phyloP scores from a whole-genome alignment of 1,284 basidiomycete species.

The Cutaneotrichosporon dermatis region DNA sequence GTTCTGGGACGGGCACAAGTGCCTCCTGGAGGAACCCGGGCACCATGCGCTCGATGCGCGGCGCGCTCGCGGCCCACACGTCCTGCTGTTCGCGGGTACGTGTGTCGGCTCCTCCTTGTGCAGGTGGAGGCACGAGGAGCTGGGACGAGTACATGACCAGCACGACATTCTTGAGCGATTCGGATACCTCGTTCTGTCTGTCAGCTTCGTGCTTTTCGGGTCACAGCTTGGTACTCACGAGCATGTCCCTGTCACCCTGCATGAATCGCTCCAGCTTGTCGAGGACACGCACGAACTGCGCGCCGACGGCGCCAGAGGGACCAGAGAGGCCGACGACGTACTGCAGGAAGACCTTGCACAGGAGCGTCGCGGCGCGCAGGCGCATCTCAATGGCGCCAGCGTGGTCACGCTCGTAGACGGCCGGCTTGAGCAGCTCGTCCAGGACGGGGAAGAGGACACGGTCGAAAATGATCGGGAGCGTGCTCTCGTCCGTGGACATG shows the following conservation, averaged over 20 bases:
- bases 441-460: slow-evolving; percentile 86
- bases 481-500: slow-evolving; percentile 55
- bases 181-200: slow-evolving; percentile 80
- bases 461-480: slow-evolving; percentile 80
- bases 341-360: slow-evolving; percentile 95
- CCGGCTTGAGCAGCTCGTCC: slow-evolving; percentile 84
- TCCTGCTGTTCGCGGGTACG: slow-evolving; percentile 65
- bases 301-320: slow-evolving; percentile 56
- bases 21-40: slow-evolving; percentile 74
- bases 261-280: slow-evolving; percentile 89
- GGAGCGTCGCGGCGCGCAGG: slow-evolving; percentile 73
- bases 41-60: slow-evolving; percentile 79
- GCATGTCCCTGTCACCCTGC: slow-evolving; percentile 76
- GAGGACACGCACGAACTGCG: slow-evolving; percentile 83
- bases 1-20: neutral
- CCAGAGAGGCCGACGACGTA: slow-evolving; percentile 72
- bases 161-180: slow-evolving; percentile 94
- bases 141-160: slow-evolving; percentile 90
- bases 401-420: slow-evolving; percentile 73
- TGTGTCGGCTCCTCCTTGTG: slow-evolving; percentile 48
- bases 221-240: slow-evolving; percentile 57
- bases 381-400: slow-evolving; percentile 86
- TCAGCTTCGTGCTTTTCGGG: too few relatives aligned
- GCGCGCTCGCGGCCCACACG: slow-evolving; percentile 76
- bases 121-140: slow-evolving; percentile 68